Evolutionary conservation across 2,329 filamentous ascomycete species (phyloP).

Genomic region (Stemphylium vesicarium): DNA sequence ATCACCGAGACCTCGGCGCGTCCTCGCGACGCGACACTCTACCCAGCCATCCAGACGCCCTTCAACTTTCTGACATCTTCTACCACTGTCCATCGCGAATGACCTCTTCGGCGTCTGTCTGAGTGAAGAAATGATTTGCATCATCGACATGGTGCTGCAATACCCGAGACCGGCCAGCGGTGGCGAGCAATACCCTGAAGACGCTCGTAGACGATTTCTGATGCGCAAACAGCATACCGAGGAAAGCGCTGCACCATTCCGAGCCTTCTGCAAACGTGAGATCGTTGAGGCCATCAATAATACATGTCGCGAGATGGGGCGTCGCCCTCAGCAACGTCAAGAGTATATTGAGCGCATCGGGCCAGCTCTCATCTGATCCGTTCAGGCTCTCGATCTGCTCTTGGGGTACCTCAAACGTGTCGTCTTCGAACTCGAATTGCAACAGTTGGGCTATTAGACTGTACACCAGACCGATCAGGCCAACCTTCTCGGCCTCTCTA

Average conservation of each 20-base stretch:
- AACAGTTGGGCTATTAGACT: slow-evolving; percentile 21
- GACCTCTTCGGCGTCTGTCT: neutral
- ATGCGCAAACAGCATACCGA: neutral
- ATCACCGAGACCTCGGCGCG: no score
- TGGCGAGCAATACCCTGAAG: slow-evolving; percentile 10
- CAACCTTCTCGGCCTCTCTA: slow-evolving; percentile 9
- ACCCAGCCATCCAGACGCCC: no score
- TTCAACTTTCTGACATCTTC: no score
- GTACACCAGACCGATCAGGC: slow-evolving; percentile 23
- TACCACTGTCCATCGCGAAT: neutral
- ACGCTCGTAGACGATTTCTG: neutral
- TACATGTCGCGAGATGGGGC: neutral
- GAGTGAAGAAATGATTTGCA: neutral
- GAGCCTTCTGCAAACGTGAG: neutral
- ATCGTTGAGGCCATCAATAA: slow-evolving; percentile 4
- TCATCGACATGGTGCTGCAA: slow-evolving; percentile 6
- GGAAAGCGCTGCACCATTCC: slow-evolving; percentile 5
- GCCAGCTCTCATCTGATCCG: slow-evolving; percentile 7
- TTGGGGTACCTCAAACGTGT: neutral
- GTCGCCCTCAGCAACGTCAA: neutral
- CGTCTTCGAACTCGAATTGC: slow-evolving; percentile 16
- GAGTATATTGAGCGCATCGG: slow-evolving; percentile 2
- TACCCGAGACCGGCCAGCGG: slow-evolving; percentile 4
- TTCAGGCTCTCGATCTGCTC: neutral
- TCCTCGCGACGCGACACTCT: no score